These are phyloP conservation scores for Cryptosporidium ubiquitum DNA, from an alignment of 169 alveolate genomes.

Conservation along the genomic window DNA sequence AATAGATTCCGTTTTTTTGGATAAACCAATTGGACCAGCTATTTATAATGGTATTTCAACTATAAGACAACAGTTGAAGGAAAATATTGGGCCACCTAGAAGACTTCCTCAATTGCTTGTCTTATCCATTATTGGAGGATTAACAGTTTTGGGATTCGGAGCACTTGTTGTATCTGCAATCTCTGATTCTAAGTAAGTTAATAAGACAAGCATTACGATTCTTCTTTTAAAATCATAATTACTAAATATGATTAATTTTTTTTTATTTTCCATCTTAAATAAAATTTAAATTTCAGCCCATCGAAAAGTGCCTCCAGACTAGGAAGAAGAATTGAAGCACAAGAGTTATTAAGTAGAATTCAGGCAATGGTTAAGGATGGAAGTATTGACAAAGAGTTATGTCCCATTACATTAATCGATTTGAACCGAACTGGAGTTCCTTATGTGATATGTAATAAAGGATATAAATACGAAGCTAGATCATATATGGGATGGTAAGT, in stretches of 20 bases:
- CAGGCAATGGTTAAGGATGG: constrained; percentile 52
- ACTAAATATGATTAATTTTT: too few relatives aligned
- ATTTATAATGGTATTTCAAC: constrained; percentile 56
- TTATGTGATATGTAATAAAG: constrained; percentile 48
- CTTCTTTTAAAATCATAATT: background rate
- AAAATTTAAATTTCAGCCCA: constrained; percentile 18
- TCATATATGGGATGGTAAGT: constrained; percentile 64
- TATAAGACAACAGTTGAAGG: constrained; percentile 42
- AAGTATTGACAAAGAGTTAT: constrained; percentile 56
- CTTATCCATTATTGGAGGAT: constrained; percentile 48
- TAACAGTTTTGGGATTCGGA: constrained; percentile 71
- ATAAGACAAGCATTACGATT: background rate
- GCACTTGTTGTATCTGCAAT: constrained; percentile 70
- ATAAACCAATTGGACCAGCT: constrained; percentile 50
- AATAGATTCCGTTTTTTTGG: constrained; percentile 40
- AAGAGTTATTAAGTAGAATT: constrained; percentile 34
- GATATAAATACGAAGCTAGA: constrained; percentile 61
- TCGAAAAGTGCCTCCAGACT: constrained; percentile 13
- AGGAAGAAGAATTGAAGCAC: constrained; percentile 66
- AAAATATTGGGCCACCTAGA: constrained; percentile 74
- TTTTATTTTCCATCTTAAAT: too few relatives aligned
- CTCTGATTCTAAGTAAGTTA: constrained; percentile 60
- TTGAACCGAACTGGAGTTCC: constrained; percentile 65
- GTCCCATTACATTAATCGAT: constrained; percentile 62
- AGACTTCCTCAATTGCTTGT: constrained; percentile 68